Base-by-base conservation (phyloP, 139 green algal species). In the Coccomyxa sp. region DNA sequence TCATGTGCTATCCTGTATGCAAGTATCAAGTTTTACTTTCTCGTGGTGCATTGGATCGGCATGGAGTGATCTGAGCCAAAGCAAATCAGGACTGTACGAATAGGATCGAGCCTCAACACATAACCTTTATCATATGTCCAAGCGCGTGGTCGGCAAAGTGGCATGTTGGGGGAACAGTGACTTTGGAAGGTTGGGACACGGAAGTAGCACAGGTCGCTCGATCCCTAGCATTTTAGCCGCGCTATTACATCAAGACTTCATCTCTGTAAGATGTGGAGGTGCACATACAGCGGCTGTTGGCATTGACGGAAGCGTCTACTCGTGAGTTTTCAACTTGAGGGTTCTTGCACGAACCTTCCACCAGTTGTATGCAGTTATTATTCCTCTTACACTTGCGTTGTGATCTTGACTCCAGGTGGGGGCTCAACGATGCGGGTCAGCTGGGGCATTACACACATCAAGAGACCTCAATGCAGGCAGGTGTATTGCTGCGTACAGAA, bases 341-440 rank as follows among this genome's bases (percentile, higher is more conserved):
- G 38, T 51, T 51, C 38, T 51, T 51, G 38, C 3, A 51, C 38
- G 38, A 51, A 51, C 38, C 38, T 7, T 51, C 38, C 38, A 51
- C 38, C 38, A 51, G 3, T 51, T 51, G 38, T 51, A 51, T 51
- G 38, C 38, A 51, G 38, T 51, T 51, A 7, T 51, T 51, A 7
- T 51, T 51, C 38, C 38, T 51, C 38, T 51, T 51, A 3, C 38
- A 51, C 38, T 51, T 51, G 38, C 7, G 7, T 51, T 51, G 38
- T 51, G 38, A 93, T 17, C 79, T 80, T 0, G 79, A 95, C 16
- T 91, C 91, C 81, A 93, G 89, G 0, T 94, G 93, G 81, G 93
- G 93, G 1, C 82, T 94, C 27, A 96, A 96, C 68, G 85, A 90
- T 57, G 79, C 85, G 67, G 91, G 89, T 0, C 91, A 96, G 84